Conservation (phyloP, 257 asterid species). For the Fraxinus pennsylvanica region DNA sequence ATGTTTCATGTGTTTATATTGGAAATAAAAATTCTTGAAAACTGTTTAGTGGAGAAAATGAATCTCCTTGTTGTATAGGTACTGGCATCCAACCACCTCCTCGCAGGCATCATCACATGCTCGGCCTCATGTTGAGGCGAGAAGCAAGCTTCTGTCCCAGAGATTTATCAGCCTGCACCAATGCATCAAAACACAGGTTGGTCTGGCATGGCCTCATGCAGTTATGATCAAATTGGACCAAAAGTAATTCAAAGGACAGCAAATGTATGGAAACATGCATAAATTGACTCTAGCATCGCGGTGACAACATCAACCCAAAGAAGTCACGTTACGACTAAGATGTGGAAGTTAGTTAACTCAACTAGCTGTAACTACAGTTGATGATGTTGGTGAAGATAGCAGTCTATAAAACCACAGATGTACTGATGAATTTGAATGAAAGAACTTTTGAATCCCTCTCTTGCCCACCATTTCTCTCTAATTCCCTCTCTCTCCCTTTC, state of each 20-base stretch:
- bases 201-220: neutral
- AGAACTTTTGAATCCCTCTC: too few relatives aligned
- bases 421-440: neutral
- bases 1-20: neutral
- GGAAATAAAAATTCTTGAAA: neutral
- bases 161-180: constrained; percentile 66
- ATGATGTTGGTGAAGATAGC: neutral
- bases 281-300: too few relatives aligned
- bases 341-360: too few relatives aligned
- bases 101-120: constrained; percentile 45
- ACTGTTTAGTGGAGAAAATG: neutral
- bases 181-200: neutral
- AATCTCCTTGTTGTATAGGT: neutral
- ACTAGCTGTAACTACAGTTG: too few relatives aligned
- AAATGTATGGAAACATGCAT: too few relatives aligned
- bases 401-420: neutral
- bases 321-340: too few relatives aligned
- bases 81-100: neutral
- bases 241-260: too few relatives aligned
- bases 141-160: constrained; percentile 75
- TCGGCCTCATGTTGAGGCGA: constrained; percentile 61
- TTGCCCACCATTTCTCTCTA: too few relatives aligned
- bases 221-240: too few relatives aligned
- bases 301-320: too few relatives aligned
- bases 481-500: too few relatives aligned